A percentile compares a stretch with the other conserved stretches of the same genome.
phyloP scores from a whole-genome alignment of 1,139 yeast genomes.

The Saccharomycopsis phalli region DNA sequence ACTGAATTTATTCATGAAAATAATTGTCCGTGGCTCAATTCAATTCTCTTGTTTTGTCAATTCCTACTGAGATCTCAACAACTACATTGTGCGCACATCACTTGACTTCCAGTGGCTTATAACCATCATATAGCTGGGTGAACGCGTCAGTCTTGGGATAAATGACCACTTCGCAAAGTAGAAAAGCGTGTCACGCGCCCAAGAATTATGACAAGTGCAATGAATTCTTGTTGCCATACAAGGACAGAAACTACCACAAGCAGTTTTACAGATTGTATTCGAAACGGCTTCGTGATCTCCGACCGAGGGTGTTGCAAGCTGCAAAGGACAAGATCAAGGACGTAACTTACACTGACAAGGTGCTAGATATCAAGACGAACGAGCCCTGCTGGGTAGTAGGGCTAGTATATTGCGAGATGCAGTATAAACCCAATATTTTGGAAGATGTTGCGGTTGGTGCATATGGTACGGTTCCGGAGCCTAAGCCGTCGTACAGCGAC shows the following conservation, averaged over 20 bases:
- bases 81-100: too few relatives aligned
- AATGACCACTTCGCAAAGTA: slow-evolving; percentile 13
- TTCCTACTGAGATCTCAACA: too few relatives aligned
- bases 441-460: slow-evolving; percentile 59
- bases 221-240: slow-evolving; percentile 10
- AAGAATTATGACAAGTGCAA: slow-evolving; percentile 4
- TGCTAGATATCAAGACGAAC: slow-evolving; percentile 64
- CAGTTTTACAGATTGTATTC: slow-evolving; percentile 48
- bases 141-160: too few relatives aligned
- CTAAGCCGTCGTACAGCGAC: slow-evolving; percentile 40
- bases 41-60: too few relatives aligned
- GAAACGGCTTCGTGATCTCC: slow-evolving; percentile 35
- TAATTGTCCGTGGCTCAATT: too few relatives aligned
- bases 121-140: too few relatives aligned
- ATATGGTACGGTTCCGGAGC: slow-evolving; percentile 33
- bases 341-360: slow-evolving; percentile 45
- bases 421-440: slow-evolving; percentile 74
- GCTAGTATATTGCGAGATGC: slow-evolving; percentile 77
- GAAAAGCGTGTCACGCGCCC: slow-evolving; percentile 11
- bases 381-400: slow-evolving; percentile 87
- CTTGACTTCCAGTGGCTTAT: too few relatives aligned
- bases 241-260: slow-evolving; percentile 33
- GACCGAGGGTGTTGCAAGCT: slow-evolving; percentile 35
- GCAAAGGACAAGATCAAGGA: slow-evolving; percentile 28
- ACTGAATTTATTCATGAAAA: too few relatives aligned